Percentiles rank a stretch among this genome's conserved stretches.
These are phyloP conservation scores for Phyllostachys edulis DNA, from an alignment of 176 grass and related monocot genomes.

Conservation along the genomic window DNA sequence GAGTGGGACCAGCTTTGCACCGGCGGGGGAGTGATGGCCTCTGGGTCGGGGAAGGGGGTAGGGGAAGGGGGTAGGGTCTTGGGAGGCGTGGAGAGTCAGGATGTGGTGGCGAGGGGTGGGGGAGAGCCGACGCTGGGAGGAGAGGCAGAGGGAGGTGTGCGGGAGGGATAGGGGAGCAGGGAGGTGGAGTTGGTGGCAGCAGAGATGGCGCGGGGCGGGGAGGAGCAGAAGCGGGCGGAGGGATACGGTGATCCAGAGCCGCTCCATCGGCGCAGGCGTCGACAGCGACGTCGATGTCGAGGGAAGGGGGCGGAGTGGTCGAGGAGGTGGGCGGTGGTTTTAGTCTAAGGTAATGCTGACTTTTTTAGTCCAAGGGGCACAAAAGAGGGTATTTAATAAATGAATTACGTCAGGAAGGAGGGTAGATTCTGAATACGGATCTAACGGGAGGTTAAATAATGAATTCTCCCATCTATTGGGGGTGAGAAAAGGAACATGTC, in stretches of 20 bases:
- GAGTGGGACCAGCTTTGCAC: slow-evolving; percentile 63
- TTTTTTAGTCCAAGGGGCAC: neutral
- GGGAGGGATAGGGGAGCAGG: neutral
- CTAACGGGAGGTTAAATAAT: no score
- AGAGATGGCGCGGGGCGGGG: neutral
- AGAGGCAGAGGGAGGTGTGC: neutral
- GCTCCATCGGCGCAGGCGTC: slow-evolving; percentile 43
- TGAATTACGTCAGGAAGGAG: no score
- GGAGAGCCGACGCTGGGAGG: slow-evolving; percentile 14
- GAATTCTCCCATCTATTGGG: no score
- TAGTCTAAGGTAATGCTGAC: neutral
- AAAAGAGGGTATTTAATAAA: no score
- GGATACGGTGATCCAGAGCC: slow-evolving; percentile 34
- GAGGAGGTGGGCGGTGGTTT: slow-evolving; percentile 16
- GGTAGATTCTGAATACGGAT: no score
- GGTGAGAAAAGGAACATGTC: no score
- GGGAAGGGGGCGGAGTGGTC: neutral
- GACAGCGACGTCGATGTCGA: neutral
- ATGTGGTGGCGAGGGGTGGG: slow-evolving; percentile 19
- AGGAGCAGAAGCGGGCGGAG: slow-evolving; percentile 33
- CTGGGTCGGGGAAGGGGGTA: neutral
- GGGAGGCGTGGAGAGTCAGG: slow-evolving; percentile 27
- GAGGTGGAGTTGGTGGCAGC: neutral
- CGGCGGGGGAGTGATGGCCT: neutral
- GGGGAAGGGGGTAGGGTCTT: neutral